phyloP scores from a whole-genome alignment of 257 asterid genomes.

The Solanum gracilifrons region DNA sequence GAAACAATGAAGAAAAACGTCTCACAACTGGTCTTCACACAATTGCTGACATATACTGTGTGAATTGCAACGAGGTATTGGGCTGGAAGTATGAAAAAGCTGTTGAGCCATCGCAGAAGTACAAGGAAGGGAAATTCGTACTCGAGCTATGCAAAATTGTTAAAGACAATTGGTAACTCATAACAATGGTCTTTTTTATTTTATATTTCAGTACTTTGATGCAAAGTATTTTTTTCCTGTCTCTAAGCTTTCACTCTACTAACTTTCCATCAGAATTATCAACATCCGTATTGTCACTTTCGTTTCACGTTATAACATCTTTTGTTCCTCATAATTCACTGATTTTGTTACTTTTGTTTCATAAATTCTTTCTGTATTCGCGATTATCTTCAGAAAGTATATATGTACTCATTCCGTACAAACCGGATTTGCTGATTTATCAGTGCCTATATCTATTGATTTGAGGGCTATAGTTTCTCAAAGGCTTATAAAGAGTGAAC shows the following conservation, averaged over 20 bases:
- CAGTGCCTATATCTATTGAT: neutral
- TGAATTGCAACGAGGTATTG: conserved; percentile 17
- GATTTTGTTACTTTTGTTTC: neutral
- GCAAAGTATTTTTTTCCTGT: conserved; percentile 1
- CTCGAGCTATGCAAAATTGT: conserved; percentile 18
- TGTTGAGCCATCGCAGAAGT: conserved; percentile 21
- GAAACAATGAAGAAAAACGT: conserved; percentile 23
- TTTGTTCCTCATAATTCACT: neutral
- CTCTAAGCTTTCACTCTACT: neutral
- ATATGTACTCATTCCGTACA: neutral
- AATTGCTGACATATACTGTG: conserved; percentile 23
- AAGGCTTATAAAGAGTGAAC: neutral
- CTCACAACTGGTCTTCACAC: conserved; percentile 31
- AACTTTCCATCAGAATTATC: neutral
- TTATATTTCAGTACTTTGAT: neutral
- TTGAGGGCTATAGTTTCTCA: neutral
- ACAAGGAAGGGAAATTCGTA: conserved; percentile 32
- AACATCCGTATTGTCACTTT: neutral
- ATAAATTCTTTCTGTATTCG: neutral
- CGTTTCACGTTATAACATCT: neutral
- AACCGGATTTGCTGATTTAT: neutral
- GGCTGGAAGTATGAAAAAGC: conserved; percentile 38
- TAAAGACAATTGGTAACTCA: conserved; percentile 10
- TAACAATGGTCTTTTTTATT: neutral
- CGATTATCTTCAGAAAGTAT: neutral